These are phyloP conservation scores for Groenewaldozyma salmanticensis DNA, from an alignment of 805 yeast genomes.

Conservation along the genomic window DNA sequence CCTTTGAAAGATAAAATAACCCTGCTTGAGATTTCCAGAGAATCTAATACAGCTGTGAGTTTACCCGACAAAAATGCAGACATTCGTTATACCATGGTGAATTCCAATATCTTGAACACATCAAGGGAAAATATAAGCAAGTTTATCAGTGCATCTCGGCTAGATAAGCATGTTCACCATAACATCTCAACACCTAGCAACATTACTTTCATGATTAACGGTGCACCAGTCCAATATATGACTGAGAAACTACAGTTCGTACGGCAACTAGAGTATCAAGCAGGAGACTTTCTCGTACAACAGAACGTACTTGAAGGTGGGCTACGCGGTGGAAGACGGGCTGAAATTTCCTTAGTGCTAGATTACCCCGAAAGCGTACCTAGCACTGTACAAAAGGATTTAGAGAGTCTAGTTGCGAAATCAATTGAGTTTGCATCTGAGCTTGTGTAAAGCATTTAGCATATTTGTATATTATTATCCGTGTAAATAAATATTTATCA, in stretches of 20 bases:
- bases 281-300: constrained; percentile 30
- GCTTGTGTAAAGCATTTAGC: neutral
- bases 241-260: constrained; percentile 37
- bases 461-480: neutral
- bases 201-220: constrained; percentile 32
- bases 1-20: constrained; percentile 27
- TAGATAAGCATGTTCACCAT: constrained; percentile 33
- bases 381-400: constrained; percentile 6
- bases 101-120: constrained; percentile 23
- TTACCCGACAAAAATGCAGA: constrained; percentile 36
- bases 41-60: constrained; percentile 34
- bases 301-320: constrained; percentile 48
- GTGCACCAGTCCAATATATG: constrained; percentile 33
- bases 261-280: constrained; percentile 36
- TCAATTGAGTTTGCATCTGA: constrained; percentile 11
- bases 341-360: constrained; percentile 41
- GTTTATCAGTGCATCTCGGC: constrained; percentile 31
- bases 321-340: constrained; percentile 42
- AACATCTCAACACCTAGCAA: constrained; percentile 32
- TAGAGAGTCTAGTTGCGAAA: constrained; percentile 9
- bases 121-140: constrained; percentile 35
- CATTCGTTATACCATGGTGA: constrained; percentile 33
- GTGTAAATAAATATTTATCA: neutral
- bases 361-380: constrained; percentile 13
- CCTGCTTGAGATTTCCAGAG: constrained; percentile 37